A percentile compares a stretch with the other conserved stretches of the same genome.
Evolutionary conservation across 225 moss, liverwort and hornwort genomes (phyloP).

Genomic region (Polytrichum formosum): DNA sequence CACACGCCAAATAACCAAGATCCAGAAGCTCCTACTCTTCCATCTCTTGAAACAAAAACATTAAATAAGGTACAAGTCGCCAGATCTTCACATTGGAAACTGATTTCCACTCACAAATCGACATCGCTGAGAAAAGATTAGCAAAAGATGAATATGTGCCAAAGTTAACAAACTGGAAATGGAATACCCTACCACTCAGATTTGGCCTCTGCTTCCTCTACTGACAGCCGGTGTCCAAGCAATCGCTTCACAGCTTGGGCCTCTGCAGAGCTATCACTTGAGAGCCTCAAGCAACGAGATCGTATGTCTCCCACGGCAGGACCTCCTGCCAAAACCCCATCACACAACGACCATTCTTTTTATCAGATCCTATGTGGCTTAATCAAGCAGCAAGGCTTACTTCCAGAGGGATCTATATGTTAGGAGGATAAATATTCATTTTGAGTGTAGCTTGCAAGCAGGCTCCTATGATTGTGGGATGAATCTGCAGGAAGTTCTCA

Average conservation of each 20-base stretch:
- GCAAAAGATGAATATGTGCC: not conserved
- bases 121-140: not conserved
- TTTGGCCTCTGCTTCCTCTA: conserved; percentile 76
- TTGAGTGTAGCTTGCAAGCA: no score
- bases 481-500: no score
- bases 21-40: no score
- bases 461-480: no score
- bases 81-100: no score
- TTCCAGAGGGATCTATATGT: no score
- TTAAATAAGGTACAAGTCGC: no score
- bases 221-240: conserved; percentile 80
- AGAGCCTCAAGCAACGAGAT: conserved; percentile 93
- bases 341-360: not conserved
- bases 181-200: conserved; percentile 68
- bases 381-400: no score
- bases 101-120: no score
- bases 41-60: no score
- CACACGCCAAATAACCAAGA: no score
- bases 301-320: conserved; percentile 99
- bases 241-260: conserved; percentile 93
- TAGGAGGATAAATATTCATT: no score
- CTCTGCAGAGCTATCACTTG: conserved; percentile 83
- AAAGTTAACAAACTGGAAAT: not conserved
- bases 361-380: not conserved
- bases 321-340: conserved; percentile 55